Conservation (phyloP, 345 rosid genomes). For the Turnera subulata region DNA sequence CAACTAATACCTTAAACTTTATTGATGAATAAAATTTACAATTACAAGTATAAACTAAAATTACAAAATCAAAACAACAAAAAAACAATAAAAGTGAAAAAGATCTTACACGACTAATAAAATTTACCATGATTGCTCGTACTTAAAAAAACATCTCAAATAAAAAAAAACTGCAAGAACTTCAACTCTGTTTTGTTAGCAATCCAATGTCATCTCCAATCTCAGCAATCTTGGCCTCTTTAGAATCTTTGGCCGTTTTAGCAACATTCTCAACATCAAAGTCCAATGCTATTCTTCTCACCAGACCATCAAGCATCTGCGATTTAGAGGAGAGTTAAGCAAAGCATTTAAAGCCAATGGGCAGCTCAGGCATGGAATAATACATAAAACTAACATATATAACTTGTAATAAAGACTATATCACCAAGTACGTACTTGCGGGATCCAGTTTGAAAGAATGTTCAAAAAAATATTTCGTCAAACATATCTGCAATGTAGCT, state of each 20-base stretch:
- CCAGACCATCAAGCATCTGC: slow-evolving; percentile 88
- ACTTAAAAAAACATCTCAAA: too few species aligned
- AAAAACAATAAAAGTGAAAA: too few species aligned
- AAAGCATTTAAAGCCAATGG: slow-evolving; percentile 6
- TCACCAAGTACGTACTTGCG: neutral
- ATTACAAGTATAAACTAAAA: too few species aligned
- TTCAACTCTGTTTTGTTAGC: slow-evolving; percentile 47
- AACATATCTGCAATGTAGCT: too few species aligned
- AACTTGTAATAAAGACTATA: neutral
- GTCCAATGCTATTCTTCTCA: slow-evolving; percentile 76
- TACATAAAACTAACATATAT: neutral
- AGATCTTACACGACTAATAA: too few species aligned
- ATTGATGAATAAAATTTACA: too few species aligned
- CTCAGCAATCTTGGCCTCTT: slow-evolving; percentile 72
- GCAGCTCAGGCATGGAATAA: neutral
- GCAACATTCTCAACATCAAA: slow-evolving; percentile 76
- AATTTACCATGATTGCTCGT: too few species aligned
- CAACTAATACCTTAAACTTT: too few species aligned
- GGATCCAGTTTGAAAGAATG: too few species aligned
- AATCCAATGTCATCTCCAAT: slow-evolving; percentile 72
- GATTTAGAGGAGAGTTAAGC: slow-evolving; percentile 3
- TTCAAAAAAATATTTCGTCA: too few species aligned
- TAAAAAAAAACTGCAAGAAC: too few species aligned
- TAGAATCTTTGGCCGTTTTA: slow-evolving; percentile 60
- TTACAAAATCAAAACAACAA: too few species aligned